Evolutionary conservation across 331 rosid genomes (phyloP).

Genomic region (Saraca asoca): DNA sequence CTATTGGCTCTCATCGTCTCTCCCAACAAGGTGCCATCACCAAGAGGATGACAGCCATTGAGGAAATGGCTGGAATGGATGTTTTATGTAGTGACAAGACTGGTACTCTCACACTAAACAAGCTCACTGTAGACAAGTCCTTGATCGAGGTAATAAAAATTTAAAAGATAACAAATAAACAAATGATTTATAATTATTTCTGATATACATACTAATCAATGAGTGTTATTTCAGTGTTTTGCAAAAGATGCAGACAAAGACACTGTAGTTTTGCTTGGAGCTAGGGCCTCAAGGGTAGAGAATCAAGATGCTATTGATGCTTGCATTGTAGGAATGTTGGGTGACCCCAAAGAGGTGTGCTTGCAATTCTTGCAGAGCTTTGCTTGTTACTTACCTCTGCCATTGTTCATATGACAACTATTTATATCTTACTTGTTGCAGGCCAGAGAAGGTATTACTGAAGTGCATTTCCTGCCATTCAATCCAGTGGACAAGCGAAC

Average conservation of each 20-base stretch:
- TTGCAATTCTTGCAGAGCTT: too few species aligned
- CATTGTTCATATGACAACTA: too few species aligned
- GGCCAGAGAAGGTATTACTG: constrained; percentile 85
- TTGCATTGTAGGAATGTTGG: constrained; percentile 92
- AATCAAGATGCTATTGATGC: constrained; percentile 97
- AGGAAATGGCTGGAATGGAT: constrained; percentile 98
- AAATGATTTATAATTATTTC: neutral
- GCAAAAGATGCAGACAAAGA: constrained; percentile 63
- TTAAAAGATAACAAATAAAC: too few species aligned
- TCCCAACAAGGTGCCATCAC: constrained; percentile 95
- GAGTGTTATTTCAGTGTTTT: constrained; percentile 53
- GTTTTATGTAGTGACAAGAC: constrained; percentile 93
- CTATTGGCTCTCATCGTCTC: constrained; percentile 85
- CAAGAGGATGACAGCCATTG: constrained; percentile 98
- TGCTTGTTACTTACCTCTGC: too few species aligned
- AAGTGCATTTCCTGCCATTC: constrained; percentile 87
- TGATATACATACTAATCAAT: constrained; percentile 8
- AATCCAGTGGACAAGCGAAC: constrained; percentile 96
- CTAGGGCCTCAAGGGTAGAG: constrained; percentile 87
- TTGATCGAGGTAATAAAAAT: constrained; percentile 89
- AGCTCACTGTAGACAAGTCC: constrained; percentile 81
- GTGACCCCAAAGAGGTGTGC: constrained; percentile 88
- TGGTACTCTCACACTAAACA: constrained; percentile 83
- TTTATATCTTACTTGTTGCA: constrained; percentile 12
- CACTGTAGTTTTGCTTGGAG: constrained; percentile 61